Evolutionary conservation across 1,139 yeast genomes (phyloP), one percentile per base, ranked within the genome.

Genomic region (Hemisphaericaspora xylofermentans): DNA sequence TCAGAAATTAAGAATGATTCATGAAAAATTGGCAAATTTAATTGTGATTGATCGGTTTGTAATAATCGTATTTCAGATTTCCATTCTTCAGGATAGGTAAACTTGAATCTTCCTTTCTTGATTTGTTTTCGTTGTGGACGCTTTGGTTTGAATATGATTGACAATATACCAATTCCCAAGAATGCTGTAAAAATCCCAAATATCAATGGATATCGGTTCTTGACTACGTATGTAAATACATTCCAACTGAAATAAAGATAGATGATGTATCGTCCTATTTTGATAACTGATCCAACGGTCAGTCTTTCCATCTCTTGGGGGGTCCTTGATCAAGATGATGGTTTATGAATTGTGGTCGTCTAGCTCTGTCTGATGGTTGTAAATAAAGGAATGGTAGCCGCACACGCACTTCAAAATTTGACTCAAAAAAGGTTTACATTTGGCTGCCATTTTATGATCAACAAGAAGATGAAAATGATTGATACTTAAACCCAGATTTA

Each of bases 1-100:
- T 71, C 74, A 2, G 84, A 78, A 12, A 84, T 67, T 3, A 75
- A 55, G 45, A 76, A 72, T 17, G 82, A 77, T 22, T 76, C 76
- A 2, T 76, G 71, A 38, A 76, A 68, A 2, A 78, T 59, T 0
- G 76, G 69, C 12, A 39, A 36, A 25, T 35, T 37, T 47, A 53
- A 45, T 13, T 43, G 34, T 0, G 44, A 42, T 10, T 32, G 24
- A 21, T 43, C 44, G 2, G 40, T 35, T 9, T 29, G 41, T 5
- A 58, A 33, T 8, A 29, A 17, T 1, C 31, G 37, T 0, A 53
- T 12, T 41, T 64, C 64, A 0, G 39, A 32, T 0, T 44, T 37
- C 77, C 76, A 71, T 19, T 54, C 50, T 0, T 47, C 46, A 6
- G 41, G 31, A 16, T 47, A 45, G 1, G 70, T 59, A 48, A 70